Base-by-base conservation (phyloP, 108 stramenopile species). In the Epithemia pelagica region DNA sequence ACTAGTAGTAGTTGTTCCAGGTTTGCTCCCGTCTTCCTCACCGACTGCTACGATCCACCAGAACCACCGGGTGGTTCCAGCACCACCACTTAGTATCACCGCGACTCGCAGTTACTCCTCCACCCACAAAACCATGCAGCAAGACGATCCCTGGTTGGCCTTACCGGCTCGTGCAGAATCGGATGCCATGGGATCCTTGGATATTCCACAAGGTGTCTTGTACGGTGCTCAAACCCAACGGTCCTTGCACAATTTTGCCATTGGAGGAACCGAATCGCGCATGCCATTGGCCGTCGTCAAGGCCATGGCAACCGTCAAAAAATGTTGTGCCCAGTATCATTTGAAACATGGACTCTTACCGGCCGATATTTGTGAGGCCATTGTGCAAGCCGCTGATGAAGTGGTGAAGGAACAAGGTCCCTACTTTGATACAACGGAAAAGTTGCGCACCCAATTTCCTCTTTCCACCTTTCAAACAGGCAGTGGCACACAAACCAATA, bases 401-500 rank as follows among this genome's bases (percentile, higher is more conserved):
- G 90, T 97, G 20, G 82, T 97, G 64, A 5, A 46, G 15, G 10
- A 46, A 46, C 37, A 46, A 15, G 37, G 37, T 5, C 37, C 37
- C 10, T 46, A 46, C 37, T 46, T 46, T 46, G 37, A 46, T 15
- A 46, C 37, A 15, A 70, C 78, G 2, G 98, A 96, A 61, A 65
- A 90, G 37, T 86, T 90, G 26, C 96, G 98, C 72, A 87, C 79
- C 30, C 97, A 99, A 53, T 98, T 99, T 78, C 98, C 98, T 5
- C 75, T 99, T 28, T 90, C 96, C 7, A 89, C 93, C 33, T 99
- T 86, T 68, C 98, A 99, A 77, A 99, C 98, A 3, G 97, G 98
- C 33, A 78, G 76, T 28, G 98, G 98, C 0, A 99, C 98, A 5
- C 98, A 99, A 72, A 97, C 96, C 30, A 99, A 99, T 74, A 99